Base-by-base conservation (phyloP, 2,329 filamentous ascomycete genomes). In the Diaporthe vaccinii region DNA sequence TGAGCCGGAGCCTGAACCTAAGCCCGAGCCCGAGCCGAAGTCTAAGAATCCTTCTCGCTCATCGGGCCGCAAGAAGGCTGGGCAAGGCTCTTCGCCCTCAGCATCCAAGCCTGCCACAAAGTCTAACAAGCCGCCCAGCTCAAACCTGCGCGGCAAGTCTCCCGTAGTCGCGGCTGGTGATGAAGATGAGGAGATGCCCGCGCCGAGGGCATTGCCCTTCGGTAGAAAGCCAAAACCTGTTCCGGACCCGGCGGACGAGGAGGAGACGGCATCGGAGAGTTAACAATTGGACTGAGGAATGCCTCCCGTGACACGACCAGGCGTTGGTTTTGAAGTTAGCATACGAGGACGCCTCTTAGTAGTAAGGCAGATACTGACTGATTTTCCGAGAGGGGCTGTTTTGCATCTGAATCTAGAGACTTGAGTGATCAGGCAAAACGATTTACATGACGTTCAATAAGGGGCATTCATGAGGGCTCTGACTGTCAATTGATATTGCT, bases 191-290 rank as follows among this genome's bases (percentile, higher is more conserved):
- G 20, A 68, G 5, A 58, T 72, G 44, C 62, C 75, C 15, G 68
- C 71, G 34, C 41, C 65, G n/a, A 62, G 55, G 41, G 46, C 41
- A 71, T 4, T 67, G 20, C 59, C 53, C 17, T 61, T 34, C 17
- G 67, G 55, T 22, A 67, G 65, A 25, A 67, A 41, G 25, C 14
- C 72, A 46, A 17, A 69, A 20, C 72, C 73, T 36, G 55, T 28
- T 9, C 62, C 58, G 36, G 69, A 75, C 41, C 61, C 68, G 41
- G 70, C 25, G 28, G 73, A 75, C 14, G 73, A 74, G 25, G 73
- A 75, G 49, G 57, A 53, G 53, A 76, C 75, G 55, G 75, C 73
- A 14, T 76, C 75, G 8, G 75, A 76, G 49, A 72, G 44, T 41
- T 55, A 22, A 68, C 39, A 4, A 12, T n/a, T 53, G 46, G 46